Percentiles rank a stretch among this genome's conserved stretches.
Conservation (phyloP, 345 rosid species). For the Hibiscus syriacus region DNA sequence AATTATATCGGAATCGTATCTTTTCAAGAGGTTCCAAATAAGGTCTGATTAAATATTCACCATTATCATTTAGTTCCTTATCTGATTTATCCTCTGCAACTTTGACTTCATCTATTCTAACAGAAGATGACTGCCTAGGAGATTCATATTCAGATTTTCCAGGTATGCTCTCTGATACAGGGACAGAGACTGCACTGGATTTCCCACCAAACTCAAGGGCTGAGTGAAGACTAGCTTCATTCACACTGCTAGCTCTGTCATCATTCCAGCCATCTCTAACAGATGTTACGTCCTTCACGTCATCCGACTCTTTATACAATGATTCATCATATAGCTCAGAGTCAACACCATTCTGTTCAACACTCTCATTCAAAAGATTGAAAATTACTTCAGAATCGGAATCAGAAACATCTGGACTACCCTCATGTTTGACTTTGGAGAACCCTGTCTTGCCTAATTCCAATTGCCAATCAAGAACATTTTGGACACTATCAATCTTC, state of each 20-base stretch:
- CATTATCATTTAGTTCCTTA: slow-evolving; percentile 87
- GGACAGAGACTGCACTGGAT: slow-evolving; percentile 67
- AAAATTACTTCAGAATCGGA: slow-evolving; percentile 62
- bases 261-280: slow-evolving; percentile 78
- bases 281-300: slow-evolving; percentile 44
- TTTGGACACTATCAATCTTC: slow-evolving; percentile 71
- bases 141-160: slow-evolving; percentile 74
- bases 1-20: slow-evolving; percentile 84
- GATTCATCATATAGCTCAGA: slow-evolving; percentile 60
- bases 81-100: slow-evolving; percentile 62
- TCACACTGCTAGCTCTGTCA: slow-evolving; percentile 75
- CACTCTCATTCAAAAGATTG: slow-evolving; percentile 39
- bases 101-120: slow-evolving; percentile 54
- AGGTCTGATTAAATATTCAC: slow-evolving; percentile 96
- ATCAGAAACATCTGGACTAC: slow-evolving; percentile 55
- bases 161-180: slow-evolving; percentile 61
- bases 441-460: slow-evolving; percentile 64
- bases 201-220: slow-evolving; percentile 86
- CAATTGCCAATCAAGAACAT: slow-evolving; percentile 68
- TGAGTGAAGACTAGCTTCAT: slow-evolving; percentile 97
- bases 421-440: slow-evolving; percentile 47
- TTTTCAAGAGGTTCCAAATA: slow-evolving; percentile 91
- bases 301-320: slow-evolving; percentile 44
- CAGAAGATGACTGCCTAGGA: slow-evolving; percentile 65
- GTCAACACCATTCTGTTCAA: slow-evolving; percentile 26